phyloP scores from a whole-genome alignment of 139 green algal species.

The Closterium sp. region DNA sequence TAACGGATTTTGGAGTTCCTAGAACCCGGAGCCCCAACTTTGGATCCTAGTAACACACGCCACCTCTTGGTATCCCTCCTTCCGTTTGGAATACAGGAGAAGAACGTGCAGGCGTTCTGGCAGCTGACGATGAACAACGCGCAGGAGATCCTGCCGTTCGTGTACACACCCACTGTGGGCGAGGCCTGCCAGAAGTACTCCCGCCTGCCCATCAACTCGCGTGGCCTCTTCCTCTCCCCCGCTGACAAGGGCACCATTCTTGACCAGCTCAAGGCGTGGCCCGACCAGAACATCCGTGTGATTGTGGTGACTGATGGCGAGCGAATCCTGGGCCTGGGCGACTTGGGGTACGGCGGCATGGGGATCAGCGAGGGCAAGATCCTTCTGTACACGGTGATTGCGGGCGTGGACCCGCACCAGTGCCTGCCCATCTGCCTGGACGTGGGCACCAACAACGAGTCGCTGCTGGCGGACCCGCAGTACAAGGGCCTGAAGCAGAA shows the following conservation, averaged over 20 bases:
- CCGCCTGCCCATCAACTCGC: constrained; percentile 64
- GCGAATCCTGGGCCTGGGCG: constrained; percentile 76
- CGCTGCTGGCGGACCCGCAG: constrained; percentile 60
- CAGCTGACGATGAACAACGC: constrained; percentile 2
- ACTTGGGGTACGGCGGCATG: constrained; percentile 60
- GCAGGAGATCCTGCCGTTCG: constrained; percentile 61
- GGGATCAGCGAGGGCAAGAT: constrained; percentile 78
- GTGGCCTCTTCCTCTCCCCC: constrained; percentile 81
- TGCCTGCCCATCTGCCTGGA: constrained; percentile 85
- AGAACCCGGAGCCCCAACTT: background rate
- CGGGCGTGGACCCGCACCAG: constrained; percentile 64
- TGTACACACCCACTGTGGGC: constrained; percentile 76
- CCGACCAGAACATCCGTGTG: constrained; percentile 60
- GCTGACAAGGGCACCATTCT: constrained; percentile 21
- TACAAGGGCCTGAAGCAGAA: constrained; percentile 70
- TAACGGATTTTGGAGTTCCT: no score
- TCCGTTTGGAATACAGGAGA: background rate
- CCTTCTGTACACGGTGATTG: constrained; percentile 67
- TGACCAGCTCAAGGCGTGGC: constrained; percentile 50
- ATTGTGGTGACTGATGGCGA: constrained; percentile 75
- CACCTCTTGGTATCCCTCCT: background rate
- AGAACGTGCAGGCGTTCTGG: background rate
- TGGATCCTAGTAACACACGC: background rate
- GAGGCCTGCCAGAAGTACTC: constrained; percentile 58
- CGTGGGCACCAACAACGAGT: constrained; percentile 80